Evolutionary conservation across 2,329 filamentous ascomycete genomes (phyloP), one percentile per base, ranked within the genome.

Genomic region (Helicocarpus griseus): DNA sequence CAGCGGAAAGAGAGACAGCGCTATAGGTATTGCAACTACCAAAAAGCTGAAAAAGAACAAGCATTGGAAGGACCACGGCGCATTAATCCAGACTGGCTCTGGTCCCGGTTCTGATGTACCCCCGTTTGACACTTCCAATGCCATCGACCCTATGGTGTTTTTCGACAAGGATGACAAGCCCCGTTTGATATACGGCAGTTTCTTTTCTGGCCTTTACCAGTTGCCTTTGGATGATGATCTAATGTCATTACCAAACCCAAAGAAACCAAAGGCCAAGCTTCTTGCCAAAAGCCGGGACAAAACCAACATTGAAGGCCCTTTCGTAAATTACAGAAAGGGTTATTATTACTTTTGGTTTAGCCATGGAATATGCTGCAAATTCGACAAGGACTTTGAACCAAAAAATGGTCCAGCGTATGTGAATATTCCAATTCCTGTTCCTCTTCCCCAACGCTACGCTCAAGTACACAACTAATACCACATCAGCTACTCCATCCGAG

Each of bases 261-360:
- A 41, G 3, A 33, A 54, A 1, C 63, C 62, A 0, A 58, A 64
- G 38, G 61, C 62, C 0, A 55, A 55, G 29, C 64, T 68, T 26
- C 59, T 69, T 46, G 61, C 57, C 0, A 63, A 56, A 43, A 8
- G 61, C 6, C 64, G 63, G 3, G 7, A 50, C 1, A 24, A 38
- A 2, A n/a, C 47, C 6, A 63, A 66, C 0, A 53, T 61, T 17
- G 69, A 71, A 50, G 68, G 67, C 0, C 60, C 62, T 0, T 70
- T 63, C 51, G 64, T 71, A 58, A 69, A 59, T 44, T 70, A 61
- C 24, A 58, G 54, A 4, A 57, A 58, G 2, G 63, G 62, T 1
- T 70, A 63, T 41, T 71, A 70, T 56, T 71, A 71, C 53, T 33
- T 61, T 17, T 71, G 68, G 67, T 69, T 67, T 44, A 70, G 68